Conservation (phyloP, 2,329 filamentous ascomycete species). For the Pyricularia sp. region DNA sequence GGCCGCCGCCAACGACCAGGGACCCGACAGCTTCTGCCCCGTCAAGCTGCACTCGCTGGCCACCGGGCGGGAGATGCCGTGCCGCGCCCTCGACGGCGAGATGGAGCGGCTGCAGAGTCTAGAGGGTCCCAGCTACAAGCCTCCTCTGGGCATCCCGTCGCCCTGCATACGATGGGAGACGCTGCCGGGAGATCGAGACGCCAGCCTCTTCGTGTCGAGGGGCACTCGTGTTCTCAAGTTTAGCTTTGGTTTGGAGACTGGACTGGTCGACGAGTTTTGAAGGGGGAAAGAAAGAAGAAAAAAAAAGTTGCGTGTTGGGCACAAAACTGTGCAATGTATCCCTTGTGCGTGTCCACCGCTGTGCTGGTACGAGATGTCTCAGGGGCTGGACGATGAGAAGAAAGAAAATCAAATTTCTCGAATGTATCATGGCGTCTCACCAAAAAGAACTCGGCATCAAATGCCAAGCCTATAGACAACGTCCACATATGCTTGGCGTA, state of each 20-base stretch:
- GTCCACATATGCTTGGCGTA: not conserved
- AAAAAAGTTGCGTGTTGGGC: too few species aligned
- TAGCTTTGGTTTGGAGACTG: conserved; percentile 25
- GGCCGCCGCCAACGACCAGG: conserved; percentile 44
- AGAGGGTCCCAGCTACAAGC: not conserved
- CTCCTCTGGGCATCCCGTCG: not conserved
- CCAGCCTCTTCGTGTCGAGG: conserved; percentile 38
- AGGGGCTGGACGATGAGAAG: too few species aligned
- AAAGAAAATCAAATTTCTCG: not conserved
- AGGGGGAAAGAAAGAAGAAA: too few species aligned
- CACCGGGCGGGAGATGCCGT: conserved; percentile 30
- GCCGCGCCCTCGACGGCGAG: conserved; percentile 14
- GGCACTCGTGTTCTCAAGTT: conserved; percentile 29
- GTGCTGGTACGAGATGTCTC: too few species aligned
- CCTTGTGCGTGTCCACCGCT: too few species aligned
- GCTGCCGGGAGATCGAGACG: conserved; percentile 30
- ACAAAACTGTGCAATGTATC: too few species aligned
- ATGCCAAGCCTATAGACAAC: not conserved
- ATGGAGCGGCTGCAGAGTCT: not conserved
- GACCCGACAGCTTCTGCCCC: conserved; percentile 13
- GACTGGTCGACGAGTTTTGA: not conserved
- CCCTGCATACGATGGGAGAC: conserved; percentile 10
- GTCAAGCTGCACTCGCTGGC: conserved; percentile 39
- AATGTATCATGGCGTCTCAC: not conserved
- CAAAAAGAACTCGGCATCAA: not conserved